Evolutionary conservation across 2,329 filamentous ascomycete species (phyloP), one percentile per base, ranked within the genome.

Genomic region (Botrytis medusae): DNA sequence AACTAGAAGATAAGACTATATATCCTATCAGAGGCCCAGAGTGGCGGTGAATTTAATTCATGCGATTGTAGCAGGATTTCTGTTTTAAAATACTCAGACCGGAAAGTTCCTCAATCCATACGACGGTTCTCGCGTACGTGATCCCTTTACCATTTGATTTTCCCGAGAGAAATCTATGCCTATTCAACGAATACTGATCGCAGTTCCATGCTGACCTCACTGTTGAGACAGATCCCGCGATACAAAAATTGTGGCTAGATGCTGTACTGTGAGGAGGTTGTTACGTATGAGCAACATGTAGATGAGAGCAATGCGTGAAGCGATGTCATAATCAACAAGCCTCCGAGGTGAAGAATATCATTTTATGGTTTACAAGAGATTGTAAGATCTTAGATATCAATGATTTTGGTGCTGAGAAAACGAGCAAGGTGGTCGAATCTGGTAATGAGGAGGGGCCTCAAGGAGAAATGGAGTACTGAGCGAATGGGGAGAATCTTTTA

Each of bases 401-500:
- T 59, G 25, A 62, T 29, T 18, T 4, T 62, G 25, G 25, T n/a
- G 60, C 37, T 37, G n/a, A 12, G 2, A n/a, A 62, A 14, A 10
- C 37, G 60, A n/a, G 2, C 3, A 42, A 29, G 12, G 25, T 9
- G 12, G 59, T 40, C 6, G 12, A 16, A 40, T 60, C 32, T 5
- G 22, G 7, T 42, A 16, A 16, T 8, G 25, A 16, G 25, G 16
- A n/a, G 14, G 5, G 3, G 1, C 8, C 25, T 0, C 2, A n/a
- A 40, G 2, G 22, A n/a, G 20, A 40, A 37, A 40, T 0, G 34
- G 22, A 40, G 32, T 14, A 14, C 25, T 61, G 59, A 61, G 9
- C 2, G 18, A 37, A 6, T 37, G 34, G 34, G 20, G 10, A 22
- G 5, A 25, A 14, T 14, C 3, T 4, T n/a, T 6, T 25, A 61